Evolutionary conservation across 2,329 filamentous ascomycete species (phyloP).

Genomic region (Epicoccum nigrum): DNA sequence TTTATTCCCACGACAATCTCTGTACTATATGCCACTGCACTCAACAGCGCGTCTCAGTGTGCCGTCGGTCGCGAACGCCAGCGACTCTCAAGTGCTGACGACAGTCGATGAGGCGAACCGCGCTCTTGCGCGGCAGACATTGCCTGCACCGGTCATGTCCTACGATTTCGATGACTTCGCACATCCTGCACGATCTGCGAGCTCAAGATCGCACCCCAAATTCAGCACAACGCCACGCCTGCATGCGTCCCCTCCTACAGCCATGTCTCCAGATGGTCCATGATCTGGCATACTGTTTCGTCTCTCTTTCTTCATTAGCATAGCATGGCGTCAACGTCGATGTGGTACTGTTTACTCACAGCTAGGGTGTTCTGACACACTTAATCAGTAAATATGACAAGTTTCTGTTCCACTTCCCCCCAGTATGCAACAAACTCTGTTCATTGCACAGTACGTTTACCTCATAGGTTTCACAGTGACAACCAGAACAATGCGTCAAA

Average conservation of each 20-base stretch:
- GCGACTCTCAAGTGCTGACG: not conserved
- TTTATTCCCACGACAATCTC: not conserved
- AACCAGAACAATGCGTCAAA: too few relatives aligned
- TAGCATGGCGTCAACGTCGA: not conserved
- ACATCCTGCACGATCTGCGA: conserved; percentile 9
- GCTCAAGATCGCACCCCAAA: conserved; percentile 9
- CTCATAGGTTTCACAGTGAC: too few relatives aligned
- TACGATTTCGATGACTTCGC: conserved; percentile 7
- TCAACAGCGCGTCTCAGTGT: not conserved
- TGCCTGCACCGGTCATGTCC: not conserved
- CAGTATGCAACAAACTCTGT: not conserved
- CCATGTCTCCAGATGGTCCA: not conserved
- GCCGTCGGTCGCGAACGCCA: not conserved
- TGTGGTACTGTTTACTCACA: too few relatives aligned
- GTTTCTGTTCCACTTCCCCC: too few relatives aligned
- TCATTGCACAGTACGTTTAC: too few relatives aligned
- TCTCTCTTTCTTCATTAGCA: not conserved
- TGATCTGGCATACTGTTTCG: too few relatives aligned
- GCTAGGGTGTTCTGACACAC: too few relatives aligned
- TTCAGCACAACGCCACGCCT: conserved; percentile 16
- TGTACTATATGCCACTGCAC: not conserved
- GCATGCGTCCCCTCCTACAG: conserved; percentile 1
- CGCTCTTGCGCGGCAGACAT: conserved; percentile 1
- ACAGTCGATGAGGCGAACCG: not conserved
- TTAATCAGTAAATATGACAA: not conserved